Evolutionary conservation across 352 stramenopile genomes (phyloP), one percentile per base, ranked within the genome.

Genomic region (Globisporangium viniferum): DNA sequence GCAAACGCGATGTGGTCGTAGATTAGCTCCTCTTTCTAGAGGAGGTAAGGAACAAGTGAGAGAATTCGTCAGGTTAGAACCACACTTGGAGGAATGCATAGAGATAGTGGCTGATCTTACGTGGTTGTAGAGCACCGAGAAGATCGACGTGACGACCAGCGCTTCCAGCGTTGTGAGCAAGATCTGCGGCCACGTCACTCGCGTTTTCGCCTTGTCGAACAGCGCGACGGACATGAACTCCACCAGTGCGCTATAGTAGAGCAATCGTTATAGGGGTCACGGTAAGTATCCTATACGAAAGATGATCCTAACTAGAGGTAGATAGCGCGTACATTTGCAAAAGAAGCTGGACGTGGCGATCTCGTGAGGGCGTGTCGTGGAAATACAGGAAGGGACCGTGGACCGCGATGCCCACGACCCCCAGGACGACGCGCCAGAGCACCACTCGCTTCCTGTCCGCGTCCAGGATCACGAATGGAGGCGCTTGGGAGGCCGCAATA

Each of bases 111-210:
- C 3, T n/a, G 44, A n/a, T 51, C 69, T 15, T 62, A 80, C 73
- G 18, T 73, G 59, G 51, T 70, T 76, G 33, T 77, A 68, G 61
- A 72, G 78, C 1, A 71, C 74, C 10, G 74, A 86, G 64, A 89
- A 80, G 22, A 70, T 39, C 3, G 65, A 54, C 7, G 73, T 71
- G 22, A 79, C 68, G 33, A 79, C 71, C 10, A 74, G 69, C 24
- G 49, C 44, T 63, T 84, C 74, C 36, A 73, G 12, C 2, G 51
- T 58, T 31, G 77, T 64, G 36, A 81, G 60, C 0, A 48, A 24
- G 22, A 80, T 73, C 51, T 73, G 66, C 46, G 51, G 15, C 39
- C 56, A 61, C 22, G 67, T 70, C 54, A 70, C 51, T 12, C 67
- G 60, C 3, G 63, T 61, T 36, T 69, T 62, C 10, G 64, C n/a